phyloP scores from a whole-genome alignment of 257 asterid genomes.

The Solanum tacnaense region DNA sequence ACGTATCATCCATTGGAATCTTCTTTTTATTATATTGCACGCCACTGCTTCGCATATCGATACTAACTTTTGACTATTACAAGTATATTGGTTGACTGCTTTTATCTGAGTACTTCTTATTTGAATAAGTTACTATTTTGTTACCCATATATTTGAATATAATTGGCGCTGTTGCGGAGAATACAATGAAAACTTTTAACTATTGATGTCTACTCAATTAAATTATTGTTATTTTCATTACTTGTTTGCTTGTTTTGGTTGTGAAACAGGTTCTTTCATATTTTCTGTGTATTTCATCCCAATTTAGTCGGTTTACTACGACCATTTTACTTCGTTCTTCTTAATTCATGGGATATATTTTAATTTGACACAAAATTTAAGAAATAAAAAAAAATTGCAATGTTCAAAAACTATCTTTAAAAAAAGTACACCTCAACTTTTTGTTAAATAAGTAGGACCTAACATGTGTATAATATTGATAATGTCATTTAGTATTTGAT shows the following conservation, averaged over 20 bases:
- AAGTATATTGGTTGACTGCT: neutral
- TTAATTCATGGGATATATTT: too few species aligned
- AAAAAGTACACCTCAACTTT: neutral
- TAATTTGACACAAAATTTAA: neutral
- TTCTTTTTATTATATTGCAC: neutral
- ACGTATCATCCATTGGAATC: neutral
- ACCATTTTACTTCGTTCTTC: fast-evolving
- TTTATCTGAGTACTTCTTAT: neutral
- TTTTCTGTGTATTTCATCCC: neutral
- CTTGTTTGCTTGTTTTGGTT: neutral
- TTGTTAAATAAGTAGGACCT: too few species aligned
- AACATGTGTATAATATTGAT: too few species aligned
- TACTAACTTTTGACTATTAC: neutral
- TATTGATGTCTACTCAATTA: neutral
- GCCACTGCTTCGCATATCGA: slow-evolving; percentile 6
- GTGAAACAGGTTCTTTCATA: neutral
- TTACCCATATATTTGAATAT: neutral
- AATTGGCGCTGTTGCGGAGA: neutral
- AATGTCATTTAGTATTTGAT: too few species aligned
- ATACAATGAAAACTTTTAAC: too few species aligned
- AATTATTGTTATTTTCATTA: neutral
- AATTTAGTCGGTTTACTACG: too few species aligned
- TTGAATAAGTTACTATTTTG: neutral
- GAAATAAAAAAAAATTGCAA: too few species aligned
- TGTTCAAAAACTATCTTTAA: too few species aligned